These are phyloP conservation scores for Larix kaempferi DNA, from an alignment of 75 land plant species.

Conservation along the genomic window DNA sequence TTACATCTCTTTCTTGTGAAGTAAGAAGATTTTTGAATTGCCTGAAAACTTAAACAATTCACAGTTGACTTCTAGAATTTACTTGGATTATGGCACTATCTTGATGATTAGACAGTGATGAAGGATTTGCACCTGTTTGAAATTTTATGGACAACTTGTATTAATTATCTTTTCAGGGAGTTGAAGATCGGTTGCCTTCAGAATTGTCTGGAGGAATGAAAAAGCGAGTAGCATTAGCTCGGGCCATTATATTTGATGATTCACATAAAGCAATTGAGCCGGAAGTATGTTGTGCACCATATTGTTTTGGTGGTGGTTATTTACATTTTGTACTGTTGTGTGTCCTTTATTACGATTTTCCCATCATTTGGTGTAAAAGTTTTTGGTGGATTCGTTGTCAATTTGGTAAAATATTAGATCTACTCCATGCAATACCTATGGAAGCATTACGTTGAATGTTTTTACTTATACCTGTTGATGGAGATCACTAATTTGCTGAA, in stretches of 20 bases:
- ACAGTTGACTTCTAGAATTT: background rate
- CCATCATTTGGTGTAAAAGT: background rate
- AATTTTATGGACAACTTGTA: background rate
- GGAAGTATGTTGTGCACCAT: constrained; percentile 52
- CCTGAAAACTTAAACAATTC: background rate
- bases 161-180: constrained; percentile 50
- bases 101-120: background rate
- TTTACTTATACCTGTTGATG: background rate
- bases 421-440: background rate
- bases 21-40: background rate
- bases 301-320: background rate
- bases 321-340: constrained; percentile 6
- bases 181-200: constrained; percentile 88
- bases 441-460: background rate
- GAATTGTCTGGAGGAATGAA: constrained; percentile 99
- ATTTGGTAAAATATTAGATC: background rate
- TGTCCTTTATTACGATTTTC: constrained; percentile 1
- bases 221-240: constrained; percentile 95
- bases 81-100: background rate
- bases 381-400: background rate
- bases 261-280: constrained; percentile 58
- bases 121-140: background rate
- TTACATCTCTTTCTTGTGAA: background rate
- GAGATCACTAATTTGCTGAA: background rate
- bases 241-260: constrained; percentile 90